Evolutionary conservation across 2,329 filamentous ascomycete genomes (phyloP), one percentile per base, ranked within the genome.

Genomic region (Penicillium sp.): DNA sequence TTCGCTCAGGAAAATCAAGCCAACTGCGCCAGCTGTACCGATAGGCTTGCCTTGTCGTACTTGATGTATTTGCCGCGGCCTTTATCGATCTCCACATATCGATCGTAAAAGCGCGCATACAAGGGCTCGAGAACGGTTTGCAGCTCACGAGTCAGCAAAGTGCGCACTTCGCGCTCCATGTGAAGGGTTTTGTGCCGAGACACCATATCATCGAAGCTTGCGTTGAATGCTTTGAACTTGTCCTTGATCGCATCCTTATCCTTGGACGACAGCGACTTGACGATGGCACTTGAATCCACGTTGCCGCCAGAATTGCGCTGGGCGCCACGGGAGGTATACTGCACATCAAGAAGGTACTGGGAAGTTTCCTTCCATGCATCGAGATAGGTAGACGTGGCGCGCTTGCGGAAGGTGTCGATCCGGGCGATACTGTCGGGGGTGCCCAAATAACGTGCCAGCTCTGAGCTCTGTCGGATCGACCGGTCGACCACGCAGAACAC

Each of bases 51-150:
- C 80, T 97, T 97, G 79, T 97, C 93, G 73, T 96, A 97, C 79
- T 96, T 97, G 73, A 96, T 92, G 76, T 97, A 96, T 77, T 99
- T 99, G 66, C 93, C 93, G 78, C 93, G 95, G 59, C 94, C 94
- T 80, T 96, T 97, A 77, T 97, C 93, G 63, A 97, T 87, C 77
- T 97, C 94, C 73, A 97, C 93, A 73, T 99, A 99, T 29, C 93
- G 85, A 76, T 97, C 94, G 87, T 91, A 97, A 77, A 99, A 99
- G 46, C 94, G 85, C 61, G 89, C 89, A 78, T 99, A 99, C 15
- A 99, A 82, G 54, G 93, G 93, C 77, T 97, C 93, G 56, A 99
- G 88, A 78, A 96, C 91, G 67, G 88, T 88, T 73, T 94, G 91
- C 62, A 97, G 88, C 70, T 97, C 93, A 67, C 88, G 87, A 17